Evolutionary conservation across 768 basidiomycete genomes (phyloP).

Genomic region (Tubosaeta sp.): DNA sequence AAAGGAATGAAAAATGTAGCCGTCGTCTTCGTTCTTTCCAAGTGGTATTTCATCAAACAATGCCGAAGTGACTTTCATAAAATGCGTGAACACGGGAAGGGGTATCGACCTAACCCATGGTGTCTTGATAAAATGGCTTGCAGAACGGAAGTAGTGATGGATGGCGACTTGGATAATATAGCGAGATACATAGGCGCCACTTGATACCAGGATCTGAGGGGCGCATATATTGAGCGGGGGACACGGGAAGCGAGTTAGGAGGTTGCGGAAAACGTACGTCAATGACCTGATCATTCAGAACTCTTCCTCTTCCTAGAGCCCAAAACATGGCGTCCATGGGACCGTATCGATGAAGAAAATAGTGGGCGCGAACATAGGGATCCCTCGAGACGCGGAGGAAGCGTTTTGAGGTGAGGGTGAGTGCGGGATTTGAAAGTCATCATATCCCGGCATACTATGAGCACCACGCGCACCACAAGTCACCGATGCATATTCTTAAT

Average conservation of each 20-base stretch:
- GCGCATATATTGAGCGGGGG: constrained; percentile 26
- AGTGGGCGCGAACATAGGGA: constrained; percentile 72
- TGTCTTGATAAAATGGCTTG: constrained; percentile 70
- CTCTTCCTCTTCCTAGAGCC: constrained; percentile 68
- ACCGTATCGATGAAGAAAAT: constrained; percentile 74
- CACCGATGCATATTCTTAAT: too few relatives aligned
- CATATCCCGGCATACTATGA: too few relatives aligned
- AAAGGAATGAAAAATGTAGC: constrained; percentile 57
- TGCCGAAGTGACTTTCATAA: constrained; percentile 54
- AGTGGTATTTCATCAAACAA: constrained; percentile 63
- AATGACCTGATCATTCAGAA: constrained; percentile 60
- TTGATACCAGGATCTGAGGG: constrained; percentile 62
- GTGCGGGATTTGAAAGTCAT: too few relatives aligned
- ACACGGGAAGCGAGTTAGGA: constrained; percentile 19
- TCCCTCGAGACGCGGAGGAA: constrained; percentile 62
- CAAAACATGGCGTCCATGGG: constrained; percentile 65
- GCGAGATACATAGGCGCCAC: constrained; percentile 74
- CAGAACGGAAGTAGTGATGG: constrained; percentile 74
- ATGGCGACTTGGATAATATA: constrained; percentile 76
- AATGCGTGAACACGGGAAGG: constrained; percentile 57
- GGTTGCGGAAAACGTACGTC: constrained; percentile 46
- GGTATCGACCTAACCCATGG: constrained; percentile 67
- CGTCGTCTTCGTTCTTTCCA: constrained; percentile 74
- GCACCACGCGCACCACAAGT: too few relatives aligned
- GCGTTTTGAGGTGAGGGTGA: constrained; percentile 56